A percentile compares a stretch with the other conserved stretches of the same genome.
Conservation (phyloP, 2,329 filamentous ascomycete species). For the Cercospora brassicicola region DNA sequence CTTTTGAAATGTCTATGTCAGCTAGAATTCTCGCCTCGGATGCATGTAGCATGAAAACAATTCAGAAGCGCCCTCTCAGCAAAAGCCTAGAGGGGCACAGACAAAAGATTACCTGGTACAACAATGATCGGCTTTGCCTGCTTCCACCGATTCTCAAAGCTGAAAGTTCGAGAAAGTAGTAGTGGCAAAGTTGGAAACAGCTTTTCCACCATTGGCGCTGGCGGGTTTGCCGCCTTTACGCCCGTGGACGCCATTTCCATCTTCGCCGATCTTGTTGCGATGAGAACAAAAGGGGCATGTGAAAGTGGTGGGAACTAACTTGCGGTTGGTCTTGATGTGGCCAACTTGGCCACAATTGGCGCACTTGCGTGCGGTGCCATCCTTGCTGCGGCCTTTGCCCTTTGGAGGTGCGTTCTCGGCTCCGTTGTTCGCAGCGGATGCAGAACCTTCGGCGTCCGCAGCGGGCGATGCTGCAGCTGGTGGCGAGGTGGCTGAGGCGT, state of each 20-base stretch:
- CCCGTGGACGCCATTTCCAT: conserved; percentile 22
- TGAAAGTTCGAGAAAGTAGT: conserved; percentile 26
- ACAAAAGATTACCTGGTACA: neutral
- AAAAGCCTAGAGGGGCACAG: conserved; percentile 4
- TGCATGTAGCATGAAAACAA: conserved; percentile 20
- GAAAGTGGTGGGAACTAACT: conserved; percentile 59
- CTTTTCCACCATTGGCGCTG: conserved; percentile 21
- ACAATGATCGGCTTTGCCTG: neutral
- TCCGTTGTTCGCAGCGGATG: conserved; percentile 20
- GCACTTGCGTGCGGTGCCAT: conserved; percentile 76
- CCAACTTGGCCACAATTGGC: conserved; percentile 96
- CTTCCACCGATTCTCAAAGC: conserved; percentile 21
- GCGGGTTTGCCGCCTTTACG: conserved; percentile 19
- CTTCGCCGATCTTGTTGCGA: conserved; percentile 15
- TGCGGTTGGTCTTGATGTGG: conserved; percentile 99
- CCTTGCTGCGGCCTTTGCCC: conserved; percentile 57
- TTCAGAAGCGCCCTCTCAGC: conserved; percentile 15
- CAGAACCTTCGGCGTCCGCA: conserved; percentile 48
- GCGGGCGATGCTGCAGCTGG: conserved; percentile 47
- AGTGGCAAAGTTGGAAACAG: conserved; percentile 16
- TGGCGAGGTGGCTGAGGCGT: conserved; percentile 50
- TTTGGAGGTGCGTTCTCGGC: conserved; percentile 32
- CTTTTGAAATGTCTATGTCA: conserved; percentile 49
- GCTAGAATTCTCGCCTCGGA: conserved; percentile 28
- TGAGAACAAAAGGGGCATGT: conserved; percentile 20